Evolutionary conservation across 345 rosid genomes (phyloP), one percentile per base, ranked within the genome.

Genomic region (Microthlaspi erraticum): DNA sequence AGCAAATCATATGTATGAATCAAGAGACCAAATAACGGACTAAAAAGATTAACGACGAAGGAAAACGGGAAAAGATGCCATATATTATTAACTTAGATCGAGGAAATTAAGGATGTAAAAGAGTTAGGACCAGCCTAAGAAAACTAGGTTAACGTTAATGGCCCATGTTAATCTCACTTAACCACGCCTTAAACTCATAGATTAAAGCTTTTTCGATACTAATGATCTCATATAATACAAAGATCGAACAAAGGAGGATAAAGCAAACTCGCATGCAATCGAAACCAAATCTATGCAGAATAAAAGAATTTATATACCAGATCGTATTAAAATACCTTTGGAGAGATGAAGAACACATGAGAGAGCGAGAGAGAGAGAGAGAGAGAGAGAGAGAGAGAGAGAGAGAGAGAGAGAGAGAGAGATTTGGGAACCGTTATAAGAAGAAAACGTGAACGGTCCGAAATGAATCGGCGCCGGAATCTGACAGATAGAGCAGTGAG

Each of bases 401-500:
- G 52, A 33, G 17, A n/a, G 67, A 34, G 43, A 36, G 51, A 19
- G 32, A 57, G 31, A 32, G 19, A 55, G 33, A n/a, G 44, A 41
- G 37, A 42, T 1, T 26, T 12, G 6, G 8, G 56, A 60, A 52
- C 36, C 29, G 44, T 17, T 52, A 34, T 3, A 60, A 67, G 31
- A 37, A 62, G 53, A 77, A 68, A 80, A 77, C 80, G 48, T 62
- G 50, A 72, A 60, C 73, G 66, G 78, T 68, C 74, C 74, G 53
- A 50, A 8, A 64, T 58, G 68, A 70, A 82, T 76, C 51, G 82
- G 85, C 51, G 56, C 77, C 82, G 87, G 89, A 88, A 88, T 77
- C 84, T 89, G 98, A 92, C 98, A 87, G 87, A 79, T 78, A 86
- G 98, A 92, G 93, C 78, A 71, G 85, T 92, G 96, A 89, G 96